phyloP scores from a whole-genome alignment of 2,329 filamentous ascomycete species.

The Fusarium burgessii region DNA sequence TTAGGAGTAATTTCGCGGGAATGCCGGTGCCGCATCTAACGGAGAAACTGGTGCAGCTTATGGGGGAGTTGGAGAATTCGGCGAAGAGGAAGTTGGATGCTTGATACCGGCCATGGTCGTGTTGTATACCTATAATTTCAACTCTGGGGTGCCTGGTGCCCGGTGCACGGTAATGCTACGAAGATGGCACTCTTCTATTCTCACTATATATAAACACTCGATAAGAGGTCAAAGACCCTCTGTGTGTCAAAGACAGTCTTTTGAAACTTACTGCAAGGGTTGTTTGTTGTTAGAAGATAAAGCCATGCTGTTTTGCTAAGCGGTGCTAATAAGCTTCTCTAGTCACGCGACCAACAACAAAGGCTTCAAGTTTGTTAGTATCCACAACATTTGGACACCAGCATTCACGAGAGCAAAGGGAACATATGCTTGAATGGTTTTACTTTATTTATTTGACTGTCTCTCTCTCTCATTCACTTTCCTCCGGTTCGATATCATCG shows the following conservation, averaged over 20 bases:
- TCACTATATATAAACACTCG: too few relatives aligned
- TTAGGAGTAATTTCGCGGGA: slow-evolving; percentile 18
- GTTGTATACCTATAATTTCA: too few relatives aligned
- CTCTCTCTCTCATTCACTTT: too few relatives aligned
- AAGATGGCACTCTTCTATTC: neutral
- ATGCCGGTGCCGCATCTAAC: slow-evolving; percentile 23
- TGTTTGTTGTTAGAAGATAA: too few relatives aligned
- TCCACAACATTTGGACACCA: neutral
- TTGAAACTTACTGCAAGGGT: too few relatives aligned
- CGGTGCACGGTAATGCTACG: neutral
- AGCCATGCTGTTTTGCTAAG: too few relatives aligned
- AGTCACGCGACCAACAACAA: neutral
- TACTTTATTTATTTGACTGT: slow-evolving; percentile 16
- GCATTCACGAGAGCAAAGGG: neutral
- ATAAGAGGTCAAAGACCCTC: too few relatives aligned
- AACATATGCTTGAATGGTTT: neutral
- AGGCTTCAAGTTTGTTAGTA: neutral
- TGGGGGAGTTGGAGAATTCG: slow-evolving; percentile 34
- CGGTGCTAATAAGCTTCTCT: too few relatives aligned
- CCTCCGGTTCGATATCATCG: neutral
- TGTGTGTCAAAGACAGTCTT: too few relatives aligned
- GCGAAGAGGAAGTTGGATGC: slow-evolving; percentile 28
- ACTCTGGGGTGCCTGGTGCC: too few relatives aligned
- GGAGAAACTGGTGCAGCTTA: slow-evolving; percentile 34
- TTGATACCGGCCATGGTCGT: neutral